Percentiles rank a stretch among this genome's conserved stretches.
Conservation (phyloP, 257 asterid species). For the Craterostigma plantagineum region DNA sequence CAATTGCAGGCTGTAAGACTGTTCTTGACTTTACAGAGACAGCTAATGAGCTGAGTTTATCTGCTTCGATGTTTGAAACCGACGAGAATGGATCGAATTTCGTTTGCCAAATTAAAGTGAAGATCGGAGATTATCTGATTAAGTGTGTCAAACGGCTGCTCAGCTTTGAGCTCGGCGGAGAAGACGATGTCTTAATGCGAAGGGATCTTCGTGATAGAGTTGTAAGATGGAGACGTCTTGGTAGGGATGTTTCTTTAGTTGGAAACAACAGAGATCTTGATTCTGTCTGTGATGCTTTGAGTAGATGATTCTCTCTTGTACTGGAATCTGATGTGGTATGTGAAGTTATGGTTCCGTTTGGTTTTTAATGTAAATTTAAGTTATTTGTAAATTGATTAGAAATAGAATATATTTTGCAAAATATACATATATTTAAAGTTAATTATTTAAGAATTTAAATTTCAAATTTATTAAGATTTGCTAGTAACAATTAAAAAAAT, state of each 20-base stretch:
- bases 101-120: constrained; percentile 28
- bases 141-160: constrained; percentile 44
- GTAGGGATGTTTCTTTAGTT: constrained; percentile 27
- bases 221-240: constrained; percentile 39
- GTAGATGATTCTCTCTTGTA: background rate
- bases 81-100: constrained; percentile 35
- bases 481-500: no score
- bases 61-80: constrained; percentile 31
- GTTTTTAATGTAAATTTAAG: no score
- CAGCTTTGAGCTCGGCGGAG: constrained; percentile 12
- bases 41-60: constrained; percentile 16
- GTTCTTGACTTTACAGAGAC: constrained; percentile 44
- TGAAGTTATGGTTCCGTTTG: no score
- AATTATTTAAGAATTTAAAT: no score
- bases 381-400: no score
- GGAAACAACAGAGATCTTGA: constrained; percentile 25
- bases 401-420: no score
- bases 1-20: constrained; percentile 38
- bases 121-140: constrained; percentile 26
- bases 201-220: constrained; percentile 38
- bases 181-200: constrained; percentile 16
- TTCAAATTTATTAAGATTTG: no score
- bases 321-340: no score
- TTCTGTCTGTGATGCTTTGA: constrained; percentile 23
- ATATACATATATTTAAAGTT: no score